phyloP scores from a whole-genome alignment of 2,329 filamentous ascomycete genomes.

The Metarhizium rileyi region DNA sequence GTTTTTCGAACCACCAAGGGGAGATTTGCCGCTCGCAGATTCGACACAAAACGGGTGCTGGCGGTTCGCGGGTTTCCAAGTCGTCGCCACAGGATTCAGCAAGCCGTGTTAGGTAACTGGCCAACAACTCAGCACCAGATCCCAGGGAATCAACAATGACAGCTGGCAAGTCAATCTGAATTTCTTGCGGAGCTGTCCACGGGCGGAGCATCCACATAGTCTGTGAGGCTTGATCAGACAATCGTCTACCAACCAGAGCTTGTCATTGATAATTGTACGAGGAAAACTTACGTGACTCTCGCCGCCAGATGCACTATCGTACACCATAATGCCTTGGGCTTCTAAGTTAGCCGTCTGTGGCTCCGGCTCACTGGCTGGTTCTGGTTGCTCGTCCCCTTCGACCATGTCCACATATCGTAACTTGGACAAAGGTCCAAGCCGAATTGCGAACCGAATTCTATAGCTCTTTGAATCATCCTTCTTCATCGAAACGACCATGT shows the following conservation, averaged over 20 bases:
- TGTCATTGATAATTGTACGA: neutral
- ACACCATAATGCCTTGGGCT: constrained; percentile 97
- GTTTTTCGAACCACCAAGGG: constrained; percentile 99
- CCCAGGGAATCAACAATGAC: constrained; percentile 88
- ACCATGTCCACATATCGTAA: constrained; percentile 39
- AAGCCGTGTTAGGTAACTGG: constrained; percentile 82
- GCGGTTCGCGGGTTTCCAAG: constrained; percentile 66
- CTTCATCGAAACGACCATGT: constrained; percentile 80
- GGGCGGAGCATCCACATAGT: constrained; percentile 99
- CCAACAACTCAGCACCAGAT: constrained; percentile 87
- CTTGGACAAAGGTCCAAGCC: constrained; percentile 59
- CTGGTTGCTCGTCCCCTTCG: constrained; percentile 24
- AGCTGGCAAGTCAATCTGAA: constrained; percentile 87
- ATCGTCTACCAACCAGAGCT: neutral
- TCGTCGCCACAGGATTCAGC: constrained; percentile 75
- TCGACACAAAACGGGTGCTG: constrained; percentile 83
- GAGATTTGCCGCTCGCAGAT: constrained; percentile 97
- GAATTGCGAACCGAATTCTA: constrained; percentile 71
- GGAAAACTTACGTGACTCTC: constrained; percentile 72
- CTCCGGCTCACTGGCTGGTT: constrained; percentile 24
- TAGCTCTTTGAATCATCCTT: constrained; percentile 89
- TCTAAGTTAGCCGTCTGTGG: constrained; percentile 63
- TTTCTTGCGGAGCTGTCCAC: constrained; percentile 77
- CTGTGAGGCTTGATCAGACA: constrained; percentile 31
- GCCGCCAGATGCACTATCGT: constrained; percentile 74